Percentiles rank a stretch among this genome's conserved stretches.
These are phyloP conservation scores for Fonsecaea pedrosoi DNA, from an alignment of 2,329 filamentous ascomycete species.

Conservation along the genomic window DNA sequence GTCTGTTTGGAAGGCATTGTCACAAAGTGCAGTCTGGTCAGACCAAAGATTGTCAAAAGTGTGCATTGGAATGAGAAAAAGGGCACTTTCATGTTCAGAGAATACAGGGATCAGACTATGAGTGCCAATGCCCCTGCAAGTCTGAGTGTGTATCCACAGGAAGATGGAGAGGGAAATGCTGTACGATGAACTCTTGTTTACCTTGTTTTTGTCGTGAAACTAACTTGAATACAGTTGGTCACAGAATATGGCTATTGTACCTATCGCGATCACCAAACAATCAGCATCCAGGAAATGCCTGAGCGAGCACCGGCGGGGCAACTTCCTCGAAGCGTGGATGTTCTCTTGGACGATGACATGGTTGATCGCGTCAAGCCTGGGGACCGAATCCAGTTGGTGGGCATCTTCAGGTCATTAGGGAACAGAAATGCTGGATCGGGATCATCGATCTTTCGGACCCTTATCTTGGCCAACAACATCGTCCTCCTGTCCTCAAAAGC, in stretches of 20 bases:
- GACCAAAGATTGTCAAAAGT: slow-evolving; percentile 97
- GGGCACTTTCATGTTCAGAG: slow-evolving; percentile 83
- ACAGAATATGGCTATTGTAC: slow-evolving; percentile 97
- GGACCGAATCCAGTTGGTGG: slow-evolving; percentile 95
- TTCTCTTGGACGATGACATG: slow-evolving; percentile 94
- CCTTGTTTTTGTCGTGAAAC: slow-evolving; percentile 4
- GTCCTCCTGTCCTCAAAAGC: slow-evolving; percentile 95
- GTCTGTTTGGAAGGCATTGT: slow-evolving; percentile 97
- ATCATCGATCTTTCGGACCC: slow-evolving; percentile 91
- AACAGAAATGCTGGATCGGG: slow-evolving; percentile 91
- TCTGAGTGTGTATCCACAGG: slow-evolving; percentile 89
- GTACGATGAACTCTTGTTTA: slow-evolving; percentile 47
- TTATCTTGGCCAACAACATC: slow-evolving; percentile 92
- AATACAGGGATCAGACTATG: slow-evolving; percentile 98
- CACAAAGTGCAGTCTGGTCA: slow-evolving; percentile 91
- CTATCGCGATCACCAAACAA: slow-evolving; percentile 95
- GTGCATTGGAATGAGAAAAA: slow-evolving; percentile 93
- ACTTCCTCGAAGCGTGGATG: slow-evolving; percentile 91
- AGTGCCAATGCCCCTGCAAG: slow-evolving; percentile 83
- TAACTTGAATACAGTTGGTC: slow-evolving; percentile 62
- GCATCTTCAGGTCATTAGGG: slow-evolving; percentile 90
- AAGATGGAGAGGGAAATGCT: slow-evolving; percentile 91
- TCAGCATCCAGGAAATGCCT: slow-evolving; percentile 99
- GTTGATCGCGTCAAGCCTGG: slow-evolving; percentile 95
- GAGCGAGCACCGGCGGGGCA: slow-evolving; percentile 94